phyloP scores from a whole-genome alignment of 2,329 filamentous ascomycete genomes.

The Xylariomycetidae sp. region DNA sequence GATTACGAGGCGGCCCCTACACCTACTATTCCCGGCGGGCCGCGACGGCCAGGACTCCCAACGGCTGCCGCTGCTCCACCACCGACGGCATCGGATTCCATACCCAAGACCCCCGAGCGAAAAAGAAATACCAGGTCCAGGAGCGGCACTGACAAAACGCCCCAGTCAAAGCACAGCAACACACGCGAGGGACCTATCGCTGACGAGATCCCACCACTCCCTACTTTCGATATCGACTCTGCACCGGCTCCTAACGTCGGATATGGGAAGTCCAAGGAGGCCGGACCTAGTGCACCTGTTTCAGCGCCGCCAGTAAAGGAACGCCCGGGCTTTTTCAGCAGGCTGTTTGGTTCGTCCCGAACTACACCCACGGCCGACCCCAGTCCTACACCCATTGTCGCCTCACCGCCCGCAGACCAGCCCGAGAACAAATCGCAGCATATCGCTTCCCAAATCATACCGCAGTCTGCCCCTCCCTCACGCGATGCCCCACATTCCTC shows the following conservation, averaged over 20 bases:
- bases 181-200: conserved; percentile 16
- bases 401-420: conserved; percentile 32
- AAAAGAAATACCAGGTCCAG: conserved; percentile 53
- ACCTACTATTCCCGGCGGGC: conserved; percentile 75
- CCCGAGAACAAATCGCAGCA: conserved; percentile 35
- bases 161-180: conserved; percentile 22
- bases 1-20: conserved; percentile 79
- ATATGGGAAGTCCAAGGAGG: conserved; percentile 53
- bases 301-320: conserved; percentile 51
- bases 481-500: conserved; percentile 42
- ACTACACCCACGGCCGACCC: conserved; percentile 30
- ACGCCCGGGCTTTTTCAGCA: conserved; percentile 82
- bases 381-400: conserved; percentile 24
- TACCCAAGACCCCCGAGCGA: conserved; percentile 24
- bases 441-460: conserved; percentile 41
- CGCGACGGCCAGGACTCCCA: conserved; percentile 42
- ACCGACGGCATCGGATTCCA: conserved; percentile 34
- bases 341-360: conserved; percentile 78
- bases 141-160: conserved; percentile 22
- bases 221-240: conserved; percentile 33
- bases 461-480: conserved; percentile 40
- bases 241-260: conserved; percentile 53
- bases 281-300: conserved; percentile 36
- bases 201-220: too few species aligned
- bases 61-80: conserved; percentile 32